Evolutionary conservation across 257 asterid species (phyloP).

Genomic region (Capsicum pubescens): DNA sequence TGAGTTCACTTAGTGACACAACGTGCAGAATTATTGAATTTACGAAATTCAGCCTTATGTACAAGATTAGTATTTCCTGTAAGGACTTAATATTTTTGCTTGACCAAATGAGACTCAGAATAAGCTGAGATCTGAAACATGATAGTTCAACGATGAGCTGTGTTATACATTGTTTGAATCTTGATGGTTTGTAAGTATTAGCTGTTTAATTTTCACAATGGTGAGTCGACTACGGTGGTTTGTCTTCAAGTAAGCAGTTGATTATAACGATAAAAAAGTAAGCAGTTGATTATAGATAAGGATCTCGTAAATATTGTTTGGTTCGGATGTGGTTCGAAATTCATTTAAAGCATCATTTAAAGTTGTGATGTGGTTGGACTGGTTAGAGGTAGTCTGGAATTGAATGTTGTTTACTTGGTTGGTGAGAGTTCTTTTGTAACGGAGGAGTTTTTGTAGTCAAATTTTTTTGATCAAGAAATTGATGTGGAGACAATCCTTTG

Average conservation of each 20-base stretch:
- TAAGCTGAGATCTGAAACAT: too few species aligned
- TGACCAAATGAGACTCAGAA: too few species aligned
- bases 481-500: too few species aligned
- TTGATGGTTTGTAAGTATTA: slow-evolving; percentile 16
- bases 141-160: too few species aligned
- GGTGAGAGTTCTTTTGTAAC: not conserved
- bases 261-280: not conserved
- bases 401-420: slow-evolving; percentile 23
- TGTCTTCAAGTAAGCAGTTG: not conserved
- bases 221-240: not conserved
- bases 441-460: not conserved
- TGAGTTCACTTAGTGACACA: not conserved
- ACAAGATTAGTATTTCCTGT: too few species aligned
- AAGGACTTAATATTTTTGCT: too few species aligned
- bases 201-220: not conserved
- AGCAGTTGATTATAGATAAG: too few species aligned
- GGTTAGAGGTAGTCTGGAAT: slow-evolving; percentile 3
- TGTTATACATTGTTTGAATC: too few species aligned
- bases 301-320: too few species aligned
- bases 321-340: too few species aligned
- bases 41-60: not conserved
- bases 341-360: not conserved
- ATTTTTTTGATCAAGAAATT: too few species aligned
- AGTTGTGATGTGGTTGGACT: not conserved
- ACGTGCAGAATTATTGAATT: not conserved